Base-by-base conservation (phyloP, 768 basidiomycete genomes). In the Collybia nuda region DNA sequence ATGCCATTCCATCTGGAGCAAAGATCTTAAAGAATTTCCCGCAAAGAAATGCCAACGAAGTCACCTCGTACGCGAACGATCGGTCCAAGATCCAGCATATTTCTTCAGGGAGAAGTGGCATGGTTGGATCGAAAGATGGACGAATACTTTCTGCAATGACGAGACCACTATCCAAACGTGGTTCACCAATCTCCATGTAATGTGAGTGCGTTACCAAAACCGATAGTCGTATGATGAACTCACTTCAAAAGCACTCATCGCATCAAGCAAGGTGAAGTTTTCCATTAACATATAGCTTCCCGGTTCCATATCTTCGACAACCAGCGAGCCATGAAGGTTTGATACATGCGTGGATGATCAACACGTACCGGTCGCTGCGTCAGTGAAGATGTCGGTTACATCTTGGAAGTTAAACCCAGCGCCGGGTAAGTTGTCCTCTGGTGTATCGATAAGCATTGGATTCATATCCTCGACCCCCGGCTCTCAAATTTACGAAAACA, bases 161-260 rank as follows among this genome's bases (percentile, higher is more conserved):
- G 52, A 90, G 72, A 8, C 94, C 93, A 47, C 84, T 93, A 65
- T 97, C 94, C 65, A 95, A 82, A 9, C 90, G 83, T 19, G 91
- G 87, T 66, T 96, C 92, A 18, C 93, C 89, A 44, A 95, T 91
- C 93, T 95, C 67, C 36, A 52, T 11, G 40, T 41, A 55, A 54
- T 54, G 56, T 44, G 57, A 53, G 48, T 51, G 11, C 9, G 23
- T 9, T 18, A 17, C 15, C 41, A 48, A 12, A 9, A 12, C 36
- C 12, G 21, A 14, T 37, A 36, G 37, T 26, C 17, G 44, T 32
- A 40, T 15, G 36, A 40, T 15, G 36, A 47, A 59, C 74, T 51
- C 62, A 89, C 91, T 80, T 94, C 89, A 48, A 97, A 84, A 12
- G 92, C 90, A 58, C 88, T 89, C 93, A 98, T 96, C n/a, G 92